Evolutionary conservation across 2,329 filamentous ascomycete species (phyloP), one percentile per base, ranked within the genome.

Genomic region (Amauroascus verrucosus): DNA sequence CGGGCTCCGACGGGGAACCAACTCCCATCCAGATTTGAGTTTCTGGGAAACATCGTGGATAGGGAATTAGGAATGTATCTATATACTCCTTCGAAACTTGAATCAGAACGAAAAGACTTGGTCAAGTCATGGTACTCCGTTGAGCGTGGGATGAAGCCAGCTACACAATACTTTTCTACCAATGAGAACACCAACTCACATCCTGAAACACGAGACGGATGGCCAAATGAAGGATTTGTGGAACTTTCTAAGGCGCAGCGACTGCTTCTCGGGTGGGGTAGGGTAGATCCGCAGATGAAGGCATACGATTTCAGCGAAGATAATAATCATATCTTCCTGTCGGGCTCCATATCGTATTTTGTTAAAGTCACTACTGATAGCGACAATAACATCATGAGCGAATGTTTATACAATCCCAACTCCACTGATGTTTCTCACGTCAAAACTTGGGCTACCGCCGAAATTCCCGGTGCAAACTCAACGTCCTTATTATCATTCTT

Each of bases 171-270:
- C 59, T 82, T 79, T 54, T 68, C 67, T 5, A 69, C 70, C 0
- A 62, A 73, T 7, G 61, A 65, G 26, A 59, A 69, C 38, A 46
- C 59, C 9, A 59, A 65, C 2, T 69, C 71, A 16, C 59, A 65
- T 6, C 67, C 68, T 33, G 72, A 71, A 18, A 83, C 81, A 0
- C 62, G 71, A 0, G 73, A 82, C 65, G 82, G 82, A 9, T 85
- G 82, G 82, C 82, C 82, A 0, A 77, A 75, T n/a, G 76, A 80
- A 58, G 72, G 74, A 18, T 81, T 75, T 58, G 65, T 83, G 32
- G 78, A 81, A 58, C 72, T 83, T 43, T 69, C 71, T 1, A 68
- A 73, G 45, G 71, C 72, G n/a, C 75, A 75, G 58, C 72, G 82
- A 30, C 59, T 84, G 1, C 61, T 85, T 1, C 63, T 78, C 7